Conservation (phyloP, 345 rosid genomes). For the Triadica sebifera region DNA sequence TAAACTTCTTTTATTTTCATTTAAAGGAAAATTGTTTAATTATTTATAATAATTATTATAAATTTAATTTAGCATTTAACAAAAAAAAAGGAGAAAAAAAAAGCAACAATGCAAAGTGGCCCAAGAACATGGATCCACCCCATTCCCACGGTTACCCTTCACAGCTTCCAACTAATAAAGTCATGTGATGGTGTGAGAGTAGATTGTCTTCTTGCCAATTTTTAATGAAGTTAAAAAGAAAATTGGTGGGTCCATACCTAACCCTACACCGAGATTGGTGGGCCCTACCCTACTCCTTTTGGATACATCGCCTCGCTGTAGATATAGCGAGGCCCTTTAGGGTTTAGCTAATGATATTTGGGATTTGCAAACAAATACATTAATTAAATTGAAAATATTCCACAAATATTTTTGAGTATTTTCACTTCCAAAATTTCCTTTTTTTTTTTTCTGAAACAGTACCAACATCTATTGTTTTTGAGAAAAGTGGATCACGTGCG, state of each 20-base stretch:
- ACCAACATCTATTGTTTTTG: too few species aligned
- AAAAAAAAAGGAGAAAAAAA: background rate
- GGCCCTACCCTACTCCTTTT: constrained; percentile 13
- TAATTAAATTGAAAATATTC: too few species aligned
- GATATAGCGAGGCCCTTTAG: background rate
- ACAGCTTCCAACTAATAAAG: constrained; percentile 46
- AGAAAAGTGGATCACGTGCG: too few species aligned
- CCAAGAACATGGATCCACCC: constrained; percentile 54
- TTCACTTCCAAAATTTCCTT: too few species aligned
- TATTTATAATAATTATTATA: too few species aligned
- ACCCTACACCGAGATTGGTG: constrained; percentile 14
- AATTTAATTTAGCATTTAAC: background rate
- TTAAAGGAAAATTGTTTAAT: too few species aligned
- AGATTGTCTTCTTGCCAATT: constrained; percentile 24
- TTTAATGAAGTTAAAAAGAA: constrained; percentile 2
- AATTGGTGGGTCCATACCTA: constrained; percentile 20
- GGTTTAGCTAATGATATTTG: constrained; percentile 32
- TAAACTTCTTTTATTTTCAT: too few species aligned
- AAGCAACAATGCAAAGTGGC: background rate
- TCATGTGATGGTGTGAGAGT: constrained; percentile 40
- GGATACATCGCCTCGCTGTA: constrained; percentile 23
- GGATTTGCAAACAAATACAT: too few species aligned
- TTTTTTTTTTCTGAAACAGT: too few species aligned
- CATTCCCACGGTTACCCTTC: constrained; percentile 28
- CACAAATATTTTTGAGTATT: too few species aligned